A percentile compares a stretch with the other conserved stretches of the same genome.
phyloP scores from a whole-genome alignment of 2,329 filamentous ascomycete species.

The Botrytis fragariae region DNA sequence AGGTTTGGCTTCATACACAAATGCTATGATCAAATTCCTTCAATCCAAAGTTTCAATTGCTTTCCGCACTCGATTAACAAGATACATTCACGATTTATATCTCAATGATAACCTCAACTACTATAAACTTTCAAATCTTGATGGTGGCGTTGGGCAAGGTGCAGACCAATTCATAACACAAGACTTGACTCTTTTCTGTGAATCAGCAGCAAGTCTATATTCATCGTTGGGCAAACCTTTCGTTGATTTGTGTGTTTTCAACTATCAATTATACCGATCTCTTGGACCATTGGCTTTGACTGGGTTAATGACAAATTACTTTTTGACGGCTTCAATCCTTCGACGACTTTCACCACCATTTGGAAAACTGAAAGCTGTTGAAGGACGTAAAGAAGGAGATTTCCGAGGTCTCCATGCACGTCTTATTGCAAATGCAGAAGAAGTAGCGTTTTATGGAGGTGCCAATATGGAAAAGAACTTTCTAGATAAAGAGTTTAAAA shows the following conservation, averaged over 20 bases:
- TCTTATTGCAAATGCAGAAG: constrained; percentile 93
- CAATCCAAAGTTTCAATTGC: constrained; percentile 98
- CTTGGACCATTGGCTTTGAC: constrained; percentile 84
- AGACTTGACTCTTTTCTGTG: constrained; percentile 92
- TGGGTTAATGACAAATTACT: constrained; percentile 87
- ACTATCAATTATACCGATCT: constrained; percentile 92
- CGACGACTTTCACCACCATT: constrained; percentile 90
- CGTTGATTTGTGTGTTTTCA: constrained; percentile 96
- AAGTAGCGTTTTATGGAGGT: constrained; percentile 95
- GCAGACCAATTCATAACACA: constrained; percentile 98
- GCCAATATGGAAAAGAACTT: constrained; percentile 94
- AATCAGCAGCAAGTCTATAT: constrained; percentile 86
- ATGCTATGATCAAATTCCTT: constrained; percentile 98
- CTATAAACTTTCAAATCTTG: constrained; percentile 90
- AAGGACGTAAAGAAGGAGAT: constrained; percentile 91
- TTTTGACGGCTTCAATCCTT: constrained; percentile 86
- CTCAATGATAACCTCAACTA: constrained; percentile 93
- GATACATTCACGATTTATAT: constrained; percentile 97
- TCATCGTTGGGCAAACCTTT: constrained; percentile 97
- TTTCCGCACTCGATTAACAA: constrained; percentile 88
- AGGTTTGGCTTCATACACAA: constrained; percentile 91
- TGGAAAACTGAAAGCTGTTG: constrained; percentile 93
- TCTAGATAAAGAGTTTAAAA: constrained; percentile 86
- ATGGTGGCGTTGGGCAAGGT: constrained; percentile 86
- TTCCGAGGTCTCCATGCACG: constrained; percentile 89